These are phyloP conservation scores for Exophiala xenobiotica DNA, from an alignment of 2,329 filamentous ascomycete species.

Conservation along the genomic window DNA sequence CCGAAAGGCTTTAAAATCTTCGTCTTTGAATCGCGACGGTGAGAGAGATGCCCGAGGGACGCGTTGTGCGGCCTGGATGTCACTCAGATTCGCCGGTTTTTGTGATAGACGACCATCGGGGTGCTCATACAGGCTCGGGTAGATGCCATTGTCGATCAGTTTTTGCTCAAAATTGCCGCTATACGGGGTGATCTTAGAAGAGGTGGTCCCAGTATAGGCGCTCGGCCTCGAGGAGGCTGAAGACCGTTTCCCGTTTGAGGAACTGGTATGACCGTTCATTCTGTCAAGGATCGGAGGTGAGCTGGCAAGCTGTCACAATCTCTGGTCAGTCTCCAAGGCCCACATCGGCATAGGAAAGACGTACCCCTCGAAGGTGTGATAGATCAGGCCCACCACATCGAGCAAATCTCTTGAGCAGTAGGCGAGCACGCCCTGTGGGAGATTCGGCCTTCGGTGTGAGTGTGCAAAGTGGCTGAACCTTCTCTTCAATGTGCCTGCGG, in stretches of 20 bases:
- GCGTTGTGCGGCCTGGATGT: conserved; percentile 19
- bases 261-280: conserved; percentile 12
- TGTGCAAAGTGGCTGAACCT: background rate
- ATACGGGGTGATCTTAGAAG: conserved; percentile 11
- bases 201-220: conserved; percentile 1
- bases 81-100: conserved; percentile 36
- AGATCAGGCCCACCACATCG: conserved; percentile 19
- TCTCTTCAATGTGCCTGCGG: conserved; percentile 9
- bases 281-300: background rate
- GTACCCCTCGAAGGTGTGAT: conserved; percentile 24
- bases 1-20: conserved; percentile 27
- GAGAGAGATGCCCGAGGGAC: conserved; percentile 22
- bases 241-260: conserved; percentile 16
- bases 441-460: background rate
- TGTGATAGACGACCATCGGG: conserved; percentile 28
- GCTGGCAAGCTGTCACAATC: conserved; percentile 13
- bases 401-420: conserved; percentile 21
- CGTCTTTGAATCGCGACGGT: conserved; percentile 21
- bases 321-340: background rate
- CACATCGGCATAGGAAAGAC: conserved; percentile 2
- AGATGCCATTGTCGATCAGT: conserved; percentile 38
- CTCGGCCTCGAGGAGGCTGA: conserved; percentile 14
- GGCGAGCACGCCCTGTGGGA: background rate
- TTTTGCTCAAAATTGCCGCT: conserved; percentile 38
- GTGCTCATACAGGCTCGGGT: conserved; percentile 32